Percentiles rank a stretch among this genome's conserved stretches.
Evolutionary conservation across 2,329 filamentous ascomycete genomes (phyloP).

Genomic region (Calonectria naviculata): DNA sequence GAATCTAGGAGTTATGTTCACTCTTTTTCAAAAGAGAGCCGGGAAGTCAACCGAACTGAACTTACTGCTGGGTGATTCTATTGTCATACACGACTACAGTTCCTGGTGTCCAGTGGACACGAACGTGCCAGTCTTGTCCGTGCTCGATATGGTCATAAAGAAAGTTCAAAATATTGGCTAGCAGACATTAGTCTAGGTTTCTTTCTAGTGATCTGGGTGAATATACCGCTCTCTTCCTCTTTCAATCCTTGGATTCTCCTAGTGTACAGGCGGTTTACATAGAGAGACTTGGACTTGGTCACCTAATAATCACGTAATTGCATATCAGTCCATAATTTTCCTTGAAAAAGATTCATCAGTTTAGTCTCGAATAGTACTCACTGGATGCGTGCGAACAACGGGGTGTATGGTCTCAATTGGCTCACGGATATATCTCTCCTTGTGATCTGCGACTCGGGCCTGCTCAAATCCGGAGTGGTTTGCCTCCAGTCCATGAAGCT

Average conservation of each 20-base stretch:
- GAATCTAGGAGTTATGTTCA: no score
- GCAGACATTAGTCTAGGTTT: not conserved
- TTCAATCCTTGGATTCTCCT: slow-evolving; percentile 74
- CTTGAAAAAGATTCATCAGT: not conserved
- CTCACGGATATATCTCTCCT: slow-evolving; percentile 4
- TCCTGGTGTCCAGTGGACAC: slow-evolving; percentile 70
- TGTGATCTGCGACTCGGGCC: slow-evolving; percentile 3
- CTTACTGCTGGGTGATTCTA: slow-evolving; percentile 24
- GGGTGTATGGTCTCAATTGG: slow-evolving; percentile 61
- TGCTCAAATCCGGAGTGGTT: slow-evolving; percentile 19
- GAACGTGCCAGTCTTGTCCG: slow-evolving; percentile 72
- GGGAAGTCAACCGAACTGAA: not conserved
- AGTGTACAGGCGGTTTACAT: slow-evolving; percentile 72
- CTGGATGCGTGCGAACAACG: slow-evolving; percentile 51
- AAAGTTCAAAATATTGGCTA: slow-evolving; percentile 64
- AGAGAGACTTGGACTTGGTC: slow-evolving; percentile 62
- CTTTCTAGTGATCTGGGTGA: not conserved
- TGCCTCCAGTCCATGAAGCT: slow-evolving; percentile 14
- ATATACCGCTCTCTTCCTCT: slow-evolving; percentile 72
- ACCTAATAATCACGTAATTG: slow-evolving; percentile 48
- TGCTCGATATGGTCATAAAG: slow-evolving; percentile 74
- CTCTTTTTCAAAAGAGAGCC: no score
- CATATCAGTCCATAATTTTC: not conserved
- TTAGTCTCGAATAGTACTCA: slow-evolving; percentile 25
- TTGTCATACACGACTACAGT: slow-evolving; percentile 68